phyloP scores from a whole-genome alignment of 2,329 filamentous ascomycete genomes.

The Paramyrothecium sp. region DNA sequence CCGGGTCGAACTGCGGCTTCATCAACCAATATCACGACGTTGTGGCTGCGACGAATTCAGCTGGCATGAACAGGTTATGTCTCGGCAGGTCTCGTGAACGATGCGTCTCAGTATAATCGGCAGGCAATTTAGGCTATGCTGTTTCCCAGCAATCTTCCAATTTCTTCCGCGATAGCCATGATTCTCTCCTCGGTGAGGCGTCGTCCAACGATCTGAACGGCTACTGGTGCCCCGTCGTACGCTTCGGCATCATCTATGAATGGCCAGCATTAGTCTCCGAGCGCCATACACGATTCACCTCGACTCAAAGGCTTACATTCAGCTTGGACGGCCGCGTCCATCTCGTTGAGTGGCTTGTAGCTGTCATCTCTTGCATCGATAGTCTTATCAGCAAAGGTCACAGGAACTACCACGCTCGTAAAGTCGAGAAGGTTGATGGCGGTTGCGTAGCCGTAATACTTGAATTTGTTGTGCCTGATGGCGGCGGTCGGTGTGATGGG shows the following conservation, averaged over 20 bases:
- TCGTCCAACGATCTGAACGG: conserved; percentile 22
- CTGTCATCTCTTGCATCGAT: conserved; percentile 24
- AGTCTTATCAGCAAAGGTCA: conserved; percentile 38
- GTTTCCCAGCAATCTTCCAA: conserved; percentile 25
- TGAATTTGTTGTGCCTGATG: conserved; percentile 32
- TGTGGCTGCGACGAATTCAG: not conserved
- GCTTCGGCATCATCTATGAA: conserved; percentile 14
- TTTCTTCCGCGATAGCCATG: conserved; percentile 31
- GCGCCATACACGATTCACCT: not conserved
- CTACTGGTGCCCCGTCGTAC: conserved; percentile 21
- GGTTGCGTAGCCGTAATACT: conserved; percentile 34
- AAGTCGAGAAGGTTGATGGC: conserved; percentile 37
- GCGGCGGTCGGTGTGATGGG: conserved; percentile 40
- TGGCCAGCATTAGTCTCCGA: not conserved
- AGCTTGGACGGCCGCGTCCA: conserved; percentile 16
- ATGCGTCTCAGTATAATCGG: not conserved
- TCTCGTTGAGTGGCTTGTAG: conserved; percentile 14
- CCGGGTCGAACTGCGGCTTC: not conserved
- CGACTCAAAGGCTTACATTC: conserved; percentile 17
- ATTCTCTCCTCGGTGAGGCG: conserved; percentile 20
- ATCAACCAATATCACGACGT: not conserved
- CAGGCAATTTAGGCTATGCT: not conserved
- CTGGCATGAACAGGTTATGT: no score
- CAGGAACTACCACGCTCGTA: conserved; percentile 41
- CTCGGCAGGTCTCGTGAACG: not conserved